Evolutionary conservation across 2,329 filamentous ascomycete species (phyloP), one percentile per base, ranked within the genome.

Genomic region (Venturia oleaginea): DNA sequence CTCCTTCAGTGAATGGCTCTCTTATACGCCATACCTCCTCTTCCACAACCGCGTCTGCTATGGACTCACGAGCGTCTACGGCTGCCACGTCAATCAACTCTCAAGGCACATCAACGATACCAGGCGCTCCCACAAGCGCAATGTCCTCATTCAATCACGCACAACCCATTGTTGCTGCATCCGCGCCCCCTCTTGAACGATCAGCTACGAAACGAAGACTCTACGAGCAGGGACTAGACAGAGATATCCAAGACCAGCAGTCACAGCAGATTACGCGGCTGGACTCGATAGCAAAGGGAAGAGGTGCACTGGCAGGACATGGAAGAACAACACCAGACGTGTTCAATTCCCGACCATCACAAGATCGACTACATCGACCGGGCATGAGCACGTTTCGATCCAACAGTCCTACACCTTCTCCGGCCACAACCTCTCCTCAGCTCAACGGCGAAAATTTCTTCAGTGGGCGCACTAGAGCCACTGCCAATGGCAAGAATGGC

Each of bases 11-110:
- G 1, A 80, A 81, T 0, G 84, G 84, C 24, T 92, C 88, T 71
- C 88, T 88, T 69, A 84, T 84, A 67, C 90, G 93, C 68, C 83
- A 92, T 32, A 91, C 92, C 68, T 96, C 92, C 0, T 79, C 79
- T n/a, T 94, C 89, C 1, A 97, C 93, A 0, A 95, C 90, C 0
- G 88, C 86, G 7, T 94, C 91, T 0, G 82, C 80, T 5, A 88
- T 86, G 6, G 83, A 86, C 54, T 70, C 85, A 32, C 86, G 90
- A 34, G 87, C 85, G 64, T 97, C 93, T 0, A 96, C 92, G 1
- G 90, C 92, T 7, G 92, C 91, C 3, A 97, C 92, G 0, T 97
- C 93, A 0, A 80, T 95, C 61, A 85, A 87, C n/a, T 96, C 92
- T 0, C 90, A 93, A 67, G 74, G 75, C 4, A 72, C 74, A 15